Evolutionary conservation across 768 basidiomycete species (phyloP), one percentile per base, ranked within the genome.

Genomic region (Kwoniella dejecticola): DNA sequence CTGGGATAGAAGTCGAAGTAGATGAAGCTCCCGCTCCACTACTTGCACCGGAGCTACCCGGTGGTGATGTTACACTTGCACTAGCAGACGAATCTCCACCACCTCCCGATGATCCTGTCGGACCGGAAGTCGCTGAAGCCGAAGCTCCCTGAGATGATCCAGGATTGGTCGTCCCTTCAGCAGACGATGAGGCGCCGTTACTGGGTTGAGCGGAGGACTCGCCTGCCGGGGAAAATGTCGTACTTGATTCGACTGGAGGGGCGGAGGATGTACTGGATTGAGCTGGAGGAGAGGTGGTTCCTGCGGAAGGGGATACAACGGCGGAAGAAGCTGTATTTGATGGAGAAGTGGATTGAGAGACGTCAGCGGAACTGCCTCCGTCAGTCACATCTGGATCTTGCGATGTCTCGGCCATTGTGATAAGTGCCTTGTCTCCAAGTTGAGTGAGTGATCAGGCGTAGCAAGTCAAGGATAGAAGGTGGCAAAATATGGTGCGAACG

Each of bases 321-420:
- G 46, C n/a, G 33, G 46, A 49, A 17, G 57, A 29, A 21, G 57
- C 33, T 49, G 57, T 13, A 23, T 41, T 41, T 15, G 57, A 29
- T 6, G 46, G 10, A 58, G 31, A 13, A 3, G 44, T 17, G n/a
- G 57, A 38, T 4, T 23, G 7, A 33, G 5, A 36, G 13, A 23
- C 45, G 10, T 58, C 57, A 45, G 46, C 57, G 29, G 44, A 24
- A 8, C 36, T 17, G 8, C 8, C 8, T 38, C 36, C 36, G 8
- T 41, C 31, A 27, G 13, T 40, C 31, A 41, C 29, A 40, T 26
- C 57, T 49, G 31, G 13, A 26, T 26, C 36, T 21, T 48, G 36
- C 21, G 58, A 19, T 7, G 41, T 27, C 26, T 60, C 58, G 29
- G 58, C 56, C 56, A 57, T n/a, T n/a, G n/a, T 57, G 56, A 48